These are phyloP conservation scores for Metarhizium brunneum DNA, from an alignment of 2,329 filamentous ascomycete species.

Conservation along the genomic window DNA sequence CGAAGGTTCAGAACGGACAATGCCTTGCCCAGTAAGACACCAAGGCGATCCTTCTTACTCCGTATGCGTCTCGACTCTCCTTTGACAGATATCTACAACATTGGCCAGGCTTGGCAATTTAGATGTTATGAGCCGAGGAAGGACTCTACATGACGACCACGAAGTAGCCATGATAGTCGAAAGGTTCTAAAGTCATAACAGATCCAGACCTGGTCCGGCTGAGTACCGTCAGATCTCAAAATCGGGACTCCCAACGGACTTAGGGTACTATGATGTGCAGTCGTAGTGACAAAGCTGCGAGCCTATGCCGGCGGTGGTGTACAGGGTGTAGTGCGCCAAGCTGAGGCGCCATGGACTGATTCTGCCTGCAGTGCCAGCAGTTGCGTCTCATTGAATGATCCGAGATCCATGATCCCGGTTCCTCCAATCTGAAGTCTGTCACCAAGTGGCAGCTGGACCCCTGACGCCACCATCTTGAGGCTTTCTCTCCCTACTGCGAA, in stretches of 20 bases:
- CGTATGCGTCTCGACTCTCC: not conserved
- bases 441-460: not conserved
- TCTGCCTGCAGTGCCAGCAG: not conserved
- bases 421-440: not conserved
- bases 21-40: not conserved
- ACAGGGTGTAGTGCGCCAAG: not conserved
- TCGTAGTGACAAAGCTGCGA: not conserved
- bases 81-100: not conserved
- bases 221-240: not conserved
- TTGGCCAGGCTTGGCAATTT: too few species aligned
- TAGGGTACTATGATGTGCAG: not conserved
- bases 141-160: not conserved
- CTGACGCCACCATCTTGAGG: conserved; percentile 3
- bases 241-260: not conserved
- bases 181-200: not conserved
- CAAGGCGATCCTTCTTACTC: not conserved
- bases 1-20: too few species aligned
- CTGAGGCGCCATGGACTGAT: not conserved
- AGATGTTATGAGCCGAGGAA: not conserved
- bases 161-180: not conserved
- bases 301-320: not conserved
- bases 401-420: conserved; percentile 4
- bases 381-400: conserved; percentile 4
- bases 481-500: not conserved
- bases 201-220: not conserved